A percentile compares a stretch with the other conserved stretches of the same genome.
These are phyloP conservation scores for Thelonectria blattea DNA, from an alignment of 2,329 filamentous ascomycete species.

Conservation along the genomic window DNA sequence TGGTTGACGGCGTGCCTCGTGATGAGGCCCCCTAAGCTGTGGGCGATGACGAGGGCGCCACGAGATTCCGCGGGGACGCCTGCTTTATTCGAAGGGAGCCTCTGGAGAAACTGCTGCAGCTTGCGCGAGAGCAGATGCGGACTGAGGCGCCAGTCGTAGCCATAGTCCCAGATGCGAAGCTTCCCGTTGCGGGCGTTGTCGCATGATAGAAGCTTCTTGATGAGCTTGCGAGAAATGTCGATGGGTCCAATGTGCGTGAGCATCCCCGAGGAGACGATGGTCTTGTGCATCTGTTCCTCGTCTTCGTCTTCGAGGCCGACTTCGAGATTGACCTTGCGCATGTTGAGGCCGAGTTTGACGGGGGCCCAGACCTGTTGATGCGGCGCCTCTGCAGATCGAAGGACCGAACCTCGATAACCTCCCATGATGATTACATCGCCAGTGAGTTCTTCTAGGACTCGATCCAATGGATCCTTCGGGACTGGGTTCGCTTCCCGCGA, in stretches of 20 bases:
- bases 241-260: slow-evolving; percentile 91
- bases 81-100: slow-evolving; percentile 74
- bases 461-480: slow-evolving; percentile 51
- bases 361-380: slow-evolving; percentile 94
- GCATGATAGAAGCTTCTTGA: slow-evolving; percentile 77
- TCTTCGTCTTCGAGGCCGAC: slow-evolving; percentile 83
- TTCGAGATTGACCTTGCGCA: slow-evolving; percentile 90
- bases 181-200: slow-evolving; percentile 75
- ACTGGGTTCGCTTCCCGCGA: slow-evolving; percentile 21
- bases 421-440: slow-evolving; percentile 90
- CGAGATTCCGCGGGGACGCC: slow-evolving; percentile 57
- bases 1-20: slow-evolving; percentile 87
- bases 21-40: slow-evolving; percentile 87
- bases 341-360: slow-evolving; percentile 88
- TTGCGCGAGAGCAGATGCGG: slow-evolving; percentile 75
- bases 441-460: slow-evolving; percentile 69
- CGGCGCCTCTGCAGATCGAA: slow-evolving; percentile 81
- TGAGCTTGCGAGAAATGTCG: slow-evolving; percentile 82
- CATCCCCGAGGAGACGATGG: slow-evolving; percentile 86
- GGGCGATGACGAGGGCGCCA: slow-evolving; percentile 83
- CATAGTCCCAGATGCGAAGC: slow-evolving; percentile 85
- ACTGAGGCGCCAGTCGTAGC: slow-evolving; percentile 93
- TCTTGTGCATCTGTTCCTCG: slow-evolving; percentile 81
- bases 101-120: slow-evolving; percentile 75
- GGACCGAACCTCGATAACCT: slow-evolving; percentile 87